These are phyloP conservation scores for Cystofilobasidium bisporidii DNA, from an alignment of 768 basidiomycete genomes.

Conservation along the genomic window DNA sequence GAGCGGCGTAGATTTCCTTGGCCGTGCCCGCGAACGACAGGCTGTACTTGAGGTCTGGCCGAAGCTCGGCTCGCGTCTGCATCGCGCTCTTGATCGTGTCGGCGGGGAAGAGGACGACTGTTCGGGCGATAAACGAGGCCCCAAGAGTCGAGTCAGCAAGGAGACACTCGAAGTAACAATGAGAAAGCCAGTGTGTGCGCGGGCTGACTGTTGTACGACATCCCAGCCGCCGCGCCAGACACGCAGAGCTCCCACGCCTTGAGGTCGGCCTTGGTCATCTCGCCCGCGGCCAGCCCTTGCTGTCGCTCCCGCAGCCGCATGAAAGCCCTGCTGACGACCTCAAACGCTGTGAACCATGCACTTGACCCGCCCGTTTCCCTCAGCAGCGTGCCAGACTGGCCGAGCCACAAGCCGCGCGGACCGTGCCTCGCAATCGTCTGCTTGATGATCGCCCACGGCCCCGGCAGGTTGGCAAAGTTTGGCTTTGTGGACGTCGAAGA, in stretches of 20 bases:
- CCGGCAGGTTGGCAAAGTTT: constrained; percentile 46
- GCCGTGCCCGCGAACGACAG: constrained; percentile 48
- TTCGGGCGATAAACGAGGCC: not conserved
- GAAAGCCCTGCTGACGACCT: constrained; percentile 58
- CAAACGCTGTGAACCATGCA: constrained; percentile 86
- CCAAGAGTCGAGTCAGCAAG: not conserved
- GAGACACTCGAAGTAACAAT: not conserved
- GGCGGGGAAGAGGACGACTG: constrained; percentile 78
- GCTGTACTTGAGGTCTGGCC: constrained; percentile 40
- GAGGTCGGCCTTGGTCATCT: constrained; percentile 15
- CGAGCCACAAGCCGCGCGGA: constrained; percentile 84
- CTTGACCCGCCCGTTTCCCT: constrained; percentile 85
- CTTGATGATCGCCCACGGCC: constrained; percentile 59
- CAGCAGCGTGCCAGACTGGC: constrained; percentile 84
- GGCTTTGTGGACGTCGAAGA: not conserved
- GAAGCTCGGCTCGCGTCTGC: constrained; percentile 52
- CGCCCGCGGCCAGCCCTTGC: constrained; percentile 8
- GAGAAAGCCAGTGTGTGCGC: no score
- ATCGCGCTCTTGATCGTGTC: constrained; percentile 91
- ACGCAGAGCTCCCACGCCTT: constrained; percentile 26
- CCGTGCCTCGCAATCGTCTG: constrained; percentile 59
- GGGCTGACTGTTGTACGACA: constrained; percentile 26
- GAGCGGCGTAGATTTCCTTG: constrained; percentile 58
- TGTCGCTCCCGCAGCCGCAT: constrained; percentile 35
- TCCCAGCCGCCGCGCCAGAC: constrained; percentile 21